Conservation (phyloP, 306 rosid species). For the Rubus parviflorus region DNA sequence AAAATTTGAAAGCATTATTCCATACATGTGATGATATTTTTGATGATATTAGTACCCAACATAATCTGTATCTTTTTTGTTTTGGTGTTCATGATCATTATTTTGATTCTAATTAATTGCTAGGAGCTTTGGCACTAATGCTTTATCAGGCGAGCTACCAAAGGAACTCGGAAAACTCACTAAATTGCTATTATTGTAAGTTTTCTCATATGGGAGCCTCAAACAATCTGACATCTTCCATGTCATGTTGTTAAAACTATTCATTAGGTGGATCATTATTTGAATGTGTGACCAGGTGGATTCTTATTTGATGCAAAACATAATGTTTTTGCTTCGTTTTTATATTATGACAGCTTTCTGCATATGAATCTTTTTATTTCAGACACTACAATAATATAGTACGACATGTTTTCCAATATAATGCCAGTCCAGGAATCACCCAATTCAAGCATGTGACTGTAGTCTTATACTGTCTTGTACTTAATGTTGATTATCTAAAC, state of each 20-base stretch:
- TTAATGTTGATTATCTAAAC: background rate
- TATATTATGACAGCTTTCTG: background rate
- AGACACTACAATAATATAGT: background rate
- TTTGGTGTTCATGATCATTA: constrained; percentile 4
- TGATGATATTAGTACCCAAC: background rate
- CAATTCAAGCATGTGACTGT: background rate
- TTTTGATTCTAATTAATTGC: constrained; percentile 1
- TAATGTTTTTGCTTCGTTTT: background rate
- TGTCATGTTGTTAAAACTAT: background rate
- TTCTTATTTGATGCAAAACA: background rate
- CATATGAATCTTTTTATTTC: background rate
- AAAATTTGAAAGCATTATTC: background rate
- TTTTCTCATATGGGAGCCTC: background rate
- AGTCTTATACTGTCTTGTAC: background rate
- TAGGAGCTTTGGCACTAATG: constrained; percentile 62
- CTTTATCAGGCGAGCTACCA: constrained; percentile 73
- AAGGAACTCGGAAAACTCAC: constrained; percentile 67
- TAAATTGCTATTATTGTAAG: constrained; percentile 45
- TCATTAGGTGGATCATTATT: too few relatives aligned
- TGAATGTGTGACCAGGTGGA: too few relatives aligned
- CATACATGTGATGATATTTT: background rate
- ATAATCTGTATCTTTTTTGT: too few relatives aligned
- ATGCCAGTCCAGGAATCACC: background rate
- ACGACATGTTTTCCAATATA: background rate
- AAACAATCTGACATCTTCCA: background rate